Evolutionary conservation across 306 rosid genomes (phyloP).

Genomic region (Quercus ilex): DNA sequence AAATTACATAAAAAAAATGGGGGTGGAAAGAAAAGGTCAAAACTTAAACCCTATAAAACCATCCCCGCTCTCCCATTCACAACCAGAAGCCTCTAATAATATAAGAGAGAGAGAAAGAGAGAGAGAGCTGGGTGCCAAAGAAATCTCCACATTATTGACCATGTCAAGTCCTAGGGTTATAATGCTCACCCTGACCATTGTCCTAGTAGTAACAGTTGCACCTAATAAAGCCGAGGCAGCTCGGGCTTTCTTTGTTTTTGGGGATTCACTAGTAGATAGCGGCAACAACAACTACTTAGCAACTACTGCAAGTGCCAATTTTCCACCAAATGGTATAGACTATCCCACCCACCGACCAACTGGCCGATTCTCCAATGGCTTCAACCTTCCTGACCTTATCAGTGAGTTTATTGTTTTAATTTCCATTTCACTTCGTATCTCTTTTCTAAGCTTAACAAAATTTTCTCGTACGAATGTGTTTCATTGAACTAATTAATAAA

Average conservation of each 20-base stretch:
- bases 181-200: background rate
- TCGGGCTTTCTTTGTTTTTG: slow-evolving; percentile 48
- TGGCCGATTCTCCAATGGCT: slow-evolving; percentile 69
- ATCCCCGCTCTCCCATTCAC: background rate
- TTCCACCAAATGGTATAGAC: slow-evolving; percentile 58
- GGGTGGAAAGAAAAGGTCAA: background rate
- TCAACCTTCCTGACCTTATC: slow-evolving; percentile 57
- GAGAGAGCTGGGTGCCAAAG: background rate
- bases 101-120: too few species aligned
- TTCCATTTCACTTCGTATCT: background rate
- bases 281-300: slow-evolving; percentile 58
- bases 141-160: background rate
- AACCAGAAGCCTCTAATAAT: background rate
- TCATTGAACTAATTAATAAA: too few species aligned
- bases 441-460: background rate
- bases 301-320: slow-evolving; percentile 47
- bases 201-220: background rate
- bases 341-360: slow-evolving; percentile 51
- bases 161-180: background rate
- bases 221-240: slow-evolving; percentile 22
- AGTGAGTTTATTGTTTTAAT: background rate
- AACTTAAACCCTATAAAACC: background rate
- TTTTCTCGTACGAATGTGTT: too few species aligned
- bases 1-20: background rate
- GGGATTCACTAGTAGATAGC: slow-evolving; percentile 56